Conservation (phyloP, 1,284 basidiomycete genomes). For the Schizophyllum amplum region DNA sequence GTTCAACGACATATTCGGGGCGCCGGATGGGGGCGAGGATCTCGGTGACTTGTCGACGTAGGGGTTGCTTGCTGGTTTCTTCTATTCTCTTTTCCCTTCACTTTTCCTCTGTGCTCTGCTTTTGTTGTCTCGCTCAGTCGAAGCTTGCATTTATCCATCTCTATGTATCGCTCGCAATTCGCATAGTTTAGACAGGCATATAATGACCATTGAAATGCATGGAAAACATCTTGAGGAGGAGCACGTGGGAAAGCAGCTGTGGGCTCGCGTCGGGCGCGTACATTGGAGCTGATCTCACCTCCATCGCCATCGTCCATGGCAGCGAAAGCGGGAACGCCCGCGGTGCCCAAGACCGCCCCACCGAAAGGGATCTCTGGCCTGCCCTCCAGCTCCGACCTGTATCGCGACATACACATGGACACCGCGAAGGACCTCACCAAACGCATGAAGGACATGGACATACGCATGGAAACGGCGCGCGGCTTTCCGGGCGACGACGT, state of each 20-base stretch:
- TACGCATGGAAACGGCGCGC: constrained; percentile 64
- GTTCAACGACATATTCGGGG: constrained; percentile 64
- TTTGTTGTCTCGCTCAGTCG: not conserved
- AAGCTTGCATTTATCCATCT: not conserved
- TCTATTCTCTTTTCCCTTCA: constrained; percentile 35
- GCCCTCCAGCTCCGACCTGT: not conserved
- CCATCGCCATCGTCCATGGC: not conserved
- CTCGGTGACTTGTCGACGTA: constrained; percentile 67
- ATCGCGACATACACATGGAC: constrained; percentile 61
- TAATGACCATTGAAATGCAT: constrained; percentile 7
- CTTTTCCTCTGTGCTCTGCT: not conserved
- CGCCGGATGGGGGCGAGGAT: constrained; percentile 47
- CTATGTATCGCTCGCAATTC: constrained; percentile 23
- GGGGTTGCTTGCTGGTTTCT: constrained; percentile 87
- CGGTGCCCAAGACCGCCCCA: constrained; percentile 28
- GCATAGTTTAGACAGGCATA: not conserved
- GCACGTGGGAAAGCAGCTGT: constrained; percentile 25
- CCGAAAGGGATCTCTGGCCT: not conserved
- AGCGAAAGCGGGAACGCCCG: constrained; percentile 39
- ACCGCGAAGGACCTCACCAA: constrained; percentile 48
- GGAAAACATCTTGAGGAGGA: not conserved
- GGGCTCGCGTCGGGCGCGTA: not conserved
- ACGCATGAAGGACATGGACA: constrained; percentile 26
- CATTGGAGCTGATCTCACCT: constrained; percentile 21
- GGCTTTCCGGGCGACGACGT: constrained; percentile 45